Percentiles rank a stretch among this genome's conserved stretches.
Conservation (phyloP, 2,329 filamentous ascomycete species). For the Magnaporthiopsis incrustans region DNA sequence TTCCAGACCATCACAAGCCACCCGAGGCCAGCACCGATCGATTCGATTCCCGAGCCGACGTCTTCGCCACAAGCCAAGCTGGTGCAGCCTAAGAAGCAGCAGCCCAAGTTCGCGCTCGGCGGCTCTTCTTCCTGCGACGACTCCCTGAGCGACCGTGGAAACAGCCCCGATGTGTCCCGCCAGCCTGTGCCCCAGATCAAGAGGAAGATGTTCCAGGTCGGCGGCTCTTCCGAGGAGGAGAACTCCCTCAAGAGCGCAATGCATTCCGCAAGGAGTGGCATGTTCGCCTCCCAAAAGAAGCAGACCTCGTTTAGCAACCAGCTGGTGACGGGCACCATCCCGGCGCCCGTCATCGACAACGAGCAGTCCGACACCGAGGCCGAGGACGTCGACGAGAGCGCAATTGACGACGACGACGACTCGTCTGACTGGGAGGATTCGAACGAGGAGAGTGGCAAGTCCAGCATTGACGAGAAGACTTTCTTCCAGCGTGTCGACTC, state of each 20-base stretch:
- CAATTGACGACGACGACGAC: conserved; percentile 67
- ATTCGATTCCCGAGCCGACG: conserved; percentile 51
- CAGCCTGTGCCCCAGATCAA: conserved; percentile 24
- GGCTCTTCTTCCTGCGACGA: conserved; percentile 74
- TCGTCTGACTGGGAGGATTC: conserved; percentile 56
- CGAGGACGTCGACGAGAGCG: conserved; percentile 72
- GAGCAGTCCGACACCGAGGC: conserved; percentile 55
- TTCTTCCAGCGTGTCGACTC: conserved; percentile 91
- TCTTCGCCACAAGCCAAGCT: conserved; percentile 53
- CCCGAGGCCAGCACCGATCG: conserved; percentile 33
- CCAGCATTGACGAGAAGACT: conserved; percentile 70
- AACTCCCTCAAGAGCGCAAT: conserved; percentile 59
- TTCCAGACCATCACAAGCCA: conserved; percentile 39
- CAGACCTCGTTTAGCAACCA: conserved; percentile 75
- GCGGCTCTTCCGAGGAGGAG: conserved; percentile 64
- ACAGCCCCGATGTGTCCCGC: conserved; percentile 37
- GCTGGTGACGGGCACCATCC: conserved; percentile 58
- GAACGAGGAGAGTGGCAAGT: conserved; percentile 72
- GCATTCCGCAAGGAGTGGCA: conserved; percentile 34
- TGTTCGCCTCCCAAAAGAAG: conserved; percentile 54
- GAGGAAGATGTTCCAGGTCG: conserved; percentile 42
- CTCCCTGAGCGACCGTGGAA: conserved; percentile 55
- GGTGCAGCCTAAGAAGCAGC: conserved; percentile 57
- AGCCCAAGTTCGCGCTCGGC: conserved; percentile 63
- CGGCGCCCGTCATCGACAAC: conserved; percentile 37